Conservation (phyloP, 805 yeast genomes). For the Wickerhamomyces strasburgensis region DNA sequence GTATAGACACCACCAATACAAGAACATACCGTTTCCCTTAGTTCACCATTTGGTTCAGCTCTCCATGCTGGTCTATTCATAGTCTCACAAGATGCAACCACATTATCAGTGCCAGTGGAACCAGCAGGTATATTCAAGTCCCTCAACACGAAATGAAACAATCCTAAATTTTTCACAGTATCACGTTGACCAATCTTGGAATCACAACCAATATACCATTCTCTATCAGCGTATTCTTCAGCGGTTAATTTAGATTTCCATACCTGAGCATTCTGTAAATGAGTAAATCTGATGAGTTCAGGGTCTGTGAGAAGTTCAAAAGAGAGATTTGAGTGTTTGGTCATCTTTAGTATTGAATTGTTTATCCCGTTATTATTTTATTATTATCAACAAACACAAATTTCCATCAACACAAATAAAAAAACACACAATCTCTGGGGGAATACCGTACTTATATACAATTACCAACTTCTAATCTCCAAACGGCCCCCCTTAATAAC, state of each 20-base stretch:
- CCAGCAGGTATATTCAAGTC: slow-evolving; percentile 19
- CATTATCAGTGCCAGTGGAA: slow-evolving; percentile 19
- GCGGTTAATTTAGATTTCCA: slow-evolving; percentile 32
- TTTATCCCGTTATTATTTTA: too few relatives aligned
- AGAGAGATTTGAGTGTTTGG: slow-evolving; percentile 6
- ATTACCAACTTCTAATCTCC: too few relatives aligned
- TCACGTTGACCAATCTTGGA: slow-evolving; percentile 25
- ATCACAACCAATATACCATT: slow-evolving; percentile 26
- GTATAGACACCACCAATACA: slow-evolving; percentile 62
- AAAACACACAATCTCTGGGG: too few relatives aligned
- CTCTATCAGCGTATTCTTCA: slow-evolving; percentile 35
- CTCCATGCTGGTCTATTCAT: slow-evolving; percentile 33
- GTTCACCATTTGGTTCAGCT: slow-evolving; percentile 22
- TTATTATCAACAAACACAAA: too few relatives aligned
- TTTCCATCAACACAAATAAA: too few relatives aligned
- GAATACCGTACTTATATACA: too few relatives aligned
- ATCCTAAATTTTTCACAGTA: slow-evolving; percentile 23
- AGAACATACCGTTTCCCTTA: slow-evolving; percentile 30
- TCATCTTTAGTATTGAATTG: slow-evolving; percentile 3
- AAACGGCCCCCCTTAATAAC: too few relatives aligned
- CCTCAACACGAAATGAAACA: slow-evolving; percentile 32
- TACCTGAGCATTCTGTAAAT: slow-evolving; percentile 26
- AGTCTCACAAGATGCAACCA: slow-evolving; percentile 39
- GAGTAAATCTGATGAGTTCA: slow-evolving; percentile 33
- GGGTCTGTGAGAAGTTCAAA: slow-evolving; percentile 24